A percentile compares a stretch with the other conserved stretches of the same genome.
Conservation (phyloP, 1,139 yeast genomes). For the Yamadazyma songkhlaensis region DNA sequence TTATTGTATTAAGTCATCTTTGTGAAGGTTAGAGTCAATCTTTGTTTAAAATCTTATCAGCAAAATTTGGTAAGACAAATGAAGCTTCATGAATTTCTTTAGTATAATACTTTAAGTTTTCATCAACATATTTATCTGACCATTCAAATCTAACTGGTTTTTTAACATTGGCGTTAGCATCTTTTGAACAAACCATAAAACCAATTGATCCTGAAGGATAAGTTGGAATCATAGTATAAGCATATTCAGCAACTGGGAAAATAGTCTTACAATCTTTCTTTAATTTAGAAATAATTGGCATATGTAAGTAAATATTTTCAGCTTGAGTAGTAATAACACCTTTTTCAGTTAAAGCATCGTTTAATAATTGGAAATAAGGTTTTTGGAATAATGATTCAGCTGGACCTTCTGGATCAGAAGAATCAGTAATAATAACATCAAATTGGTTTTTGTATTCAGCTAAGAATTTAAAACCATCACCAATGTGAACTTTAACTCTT, state of each 20-base stretch:
- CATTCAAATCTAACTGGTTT: constrained; percentile 65
- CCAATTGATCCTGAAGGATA: constrained; percentile 95
- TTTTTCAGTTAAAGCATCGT: constrained; percentile 75
- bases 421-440: constrained; percentile 90
- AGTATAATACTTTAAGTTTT: constrained; percentile 76
- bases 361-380: constrained; percentile 77
- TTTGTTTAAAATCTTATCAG: constrained; percentile 42
- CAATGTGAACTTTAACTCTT: constrained; percentile 77
- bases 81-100: constrained; percentile 78
- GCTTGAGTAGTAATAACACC: constrained; percentile 93
- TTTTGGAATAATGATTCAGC: constrained; percentile 87
- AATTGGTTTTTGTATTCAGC: constrained; percentile 67
- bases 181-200: constrained; percentile 88
- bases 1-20: constrained; percentile 4
- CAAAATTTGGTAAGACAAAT: constrained; percentile 87
- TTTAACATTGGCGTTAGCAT: constrained; percentile 57
- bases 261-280: constrained; percentile 72
- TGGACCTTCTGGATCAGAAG: constrained; percentile 97
- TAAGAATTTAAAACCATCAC: constrained; percentile 90
- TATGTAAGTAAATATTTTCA: constrained; percentile 86
- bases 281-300: constrained; percentile 73
- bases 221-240: constrained; percentile 87
- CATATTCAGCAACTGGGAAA: constrained; percentile 86
- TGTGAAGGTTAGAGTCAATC: constrained; percentile 11
- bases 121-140: constrained; percentile 58